phyloP scores from a whole-genome alignment of 1,139 yeast species.

The Hemisphaericaspora xylofermentans region DNA sequence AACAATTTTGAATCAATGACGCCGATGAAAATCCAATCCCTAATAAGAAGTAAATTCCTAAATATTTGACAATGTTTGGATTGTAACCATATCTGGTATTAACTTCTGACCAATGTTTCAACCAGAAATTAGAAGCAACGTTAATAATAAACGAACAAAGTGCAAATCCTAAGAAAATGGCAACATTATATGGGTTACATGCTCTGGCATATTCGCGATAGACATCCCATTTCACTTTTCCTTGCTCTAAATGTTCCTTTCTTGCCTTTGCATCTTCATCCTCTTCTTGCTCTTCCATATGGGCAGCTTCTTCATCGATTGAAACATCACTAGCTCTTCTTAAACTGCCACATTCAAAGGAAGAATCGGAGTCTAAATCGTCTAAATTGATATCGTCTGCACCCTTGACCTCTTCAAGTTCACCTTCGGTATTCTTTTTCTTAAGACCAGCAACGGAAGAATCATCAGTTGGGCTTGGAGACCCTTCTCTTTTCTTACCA shows the following conservation, averaged over 20 bases:
- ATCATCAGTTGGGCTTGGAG: slow-evolving; percentile 12
- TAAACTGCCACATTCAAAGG: slow-evolving; percentile 45
- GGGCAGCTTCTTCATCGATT: slow-evolving; percentile 34
- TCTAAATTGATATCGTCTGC: slow-evolving; percentile 19
- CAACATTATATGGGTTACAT: slow-evolving; percentile 73
- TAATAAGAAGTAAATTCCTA: slow-evolving; percentile 72
- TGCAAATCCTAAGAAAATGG: slow-evolving; percentile 50
- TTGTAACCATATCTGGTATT: slow-evolving; percentile 69
- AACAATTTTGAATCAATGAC: slow-evolving; percentile 65
- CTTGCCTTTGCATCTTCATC: slow-evolving; percentile 45
- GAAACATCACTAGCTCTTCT: slow-evolving; percentile 74
- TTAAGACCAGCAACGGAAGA: slow-evolving; percentile 6
- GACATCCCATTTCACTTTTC: slow-evolving; percentile 89
- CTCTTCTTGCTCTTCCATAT: slow-evolving; percentile 42
- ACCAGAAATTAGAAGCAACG: slow-evolving; percentile 71
- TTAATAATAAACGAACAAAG: slow-evolving; percentile 59
- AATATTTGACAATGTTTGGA: slow-evolving; percentile 66
- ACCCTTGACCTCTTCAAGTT: slow-evolving; percentile 11
- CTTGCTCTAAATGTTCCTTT: slow-evolving; percentile 85
- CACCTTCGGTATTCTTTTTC: slow-evolving; percentile 7
- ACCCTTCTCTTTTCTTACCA: slow-evolving; percentile 52
- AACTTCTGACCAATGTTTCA: slow-evolving; percentile 95
- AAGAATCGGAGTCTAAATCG: slow-evolving; percentile 35
- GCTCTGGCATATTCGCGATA: slow-evolving; percentile 84
- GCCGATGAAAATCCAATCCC: slow-evolving; percentile 64